Percentiles rank a stretch among this genome's conserved stretches.
Conservation (phyloP, 495 filamentous ascomycete species). For the Aspergillus diversus region DNA sequence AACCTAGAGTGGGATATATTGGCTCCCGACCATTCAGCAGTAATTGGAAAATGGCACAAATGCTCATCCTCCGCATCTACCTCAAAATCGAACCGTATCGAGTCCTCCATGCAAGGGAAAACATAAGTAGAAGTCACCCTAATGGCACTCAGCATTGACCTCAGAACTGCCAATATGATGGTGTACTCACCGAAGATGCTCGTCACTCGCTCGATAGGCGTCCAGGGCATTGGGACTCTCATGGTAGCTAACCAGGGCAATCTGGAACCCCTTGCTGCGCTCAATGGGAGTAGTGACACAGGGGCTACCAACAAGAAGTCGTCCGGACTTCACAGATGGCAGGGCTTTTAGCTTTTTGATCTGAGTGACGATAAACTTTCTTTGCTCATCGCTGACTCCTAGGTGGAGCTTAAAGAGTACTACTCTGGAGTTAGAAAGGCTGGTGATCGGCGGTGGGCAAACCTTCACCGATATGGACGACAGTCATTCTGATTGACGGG, state of each 20-base stretch:
- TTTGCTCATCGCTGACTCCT: slow-evolving; percentile 36
- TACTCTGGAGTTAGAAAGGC: too few species aligned
- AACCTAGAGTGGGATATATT: too few species aligned
- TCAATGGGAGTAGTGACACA: slow-evolving; percentile 49
- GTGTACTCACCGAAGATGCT: slow-evolving; percentile 45
- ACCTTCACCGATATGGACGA: slow-evolving; percentile 42
- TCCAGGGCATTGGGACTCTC: slow-evolving; percentile 42
- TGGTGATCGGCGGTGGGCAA: background rate
- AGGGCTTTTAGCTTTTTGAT: slow-evolving; percentile 46
- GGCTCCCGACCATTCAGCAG: too few species aligned
- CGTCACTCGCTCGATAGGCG: slow-evolving; percentile 51
- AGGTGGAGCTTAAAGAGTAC: slow-evolving; percentile 51
- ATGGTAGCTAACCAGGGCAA: slow-evolving; percentile 51
- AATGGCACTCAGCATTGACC: background rate
- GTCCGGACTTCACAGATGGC: slow-evolving; percentile 42
- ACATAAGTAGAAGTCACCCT: slow-evolving; percentile 48
- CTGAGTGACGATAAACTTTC: slow-evolving; percentile 43
- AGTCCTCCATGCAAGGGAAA: slow-evolving; percentile 51
- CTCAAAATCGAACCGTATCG: slow-evolving; percentile 55
- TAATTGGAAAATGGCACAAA: slow-evolving; percentile 35
- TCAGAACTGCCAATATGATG: background rate
- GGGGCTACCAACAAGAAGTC: slow-evolving; percentile 49
- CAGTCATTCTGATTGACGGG: slow-evolving; percentile 31
- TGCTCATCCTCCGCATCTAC: slow-evolving; percentile 44
- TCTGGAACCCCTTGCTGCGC: slow-evolving; percentile 52